Conservation (phyloP, 1,284 basidiomycete species). For the Marasmius tenuissimus region DNA sequence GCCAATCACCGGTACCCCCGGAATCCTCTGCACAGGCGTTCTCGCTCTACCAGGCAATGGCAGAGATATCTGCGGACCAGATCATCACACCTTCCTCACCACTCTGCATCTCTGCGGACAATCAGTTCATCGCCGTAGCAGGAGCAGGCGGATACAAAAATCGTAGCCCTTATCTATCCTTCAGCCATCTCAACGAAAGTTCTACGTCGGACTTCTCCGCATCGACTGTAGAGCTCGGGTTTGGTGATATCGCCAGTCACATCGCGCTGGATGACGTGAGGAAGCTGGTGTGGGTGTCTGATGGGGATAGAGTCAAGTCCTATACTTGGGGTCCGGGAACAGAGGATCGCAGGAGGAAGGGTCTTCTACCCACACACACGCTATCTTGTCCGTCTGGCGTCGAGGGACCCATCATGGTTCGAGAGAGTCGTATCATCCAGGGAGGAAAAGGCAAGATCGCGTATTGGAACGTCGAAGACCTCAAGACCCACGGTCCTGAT, state of each 20-base stretch:
- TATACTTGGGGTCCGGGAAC: neutral
- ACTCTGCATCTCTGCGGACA: neutral
- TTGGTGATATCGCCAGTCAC: conserved; percentile 18
- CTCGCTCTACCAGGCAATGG: neutral
- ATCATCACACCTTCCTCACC: neutral
- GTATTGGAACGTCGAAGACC: conserved; percentile 2
- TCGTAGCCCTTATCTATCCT: conserved; percentile 29
- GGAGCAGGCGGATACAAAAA: conserved; percentile 36
- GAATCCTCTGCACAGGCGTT: neutral
- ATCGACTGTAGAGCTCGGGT: neutral
- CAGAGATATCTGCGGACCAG: neutral
- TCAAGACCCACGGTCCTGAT: neutral
- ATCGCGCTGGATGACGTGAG: conserved; percentile 20
- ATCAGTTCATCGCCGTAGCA: conserved; percentile 20
- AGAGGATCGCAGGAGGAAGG: neutral
- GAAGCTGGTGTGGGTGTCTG: conserved; percentile 24
- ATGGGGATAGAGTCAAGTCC: conserved; percentile 25
- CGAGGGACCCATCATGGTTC: neutral
- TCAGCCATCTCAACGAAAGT: conserved; percentile 26
- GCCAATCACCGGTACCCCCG: too few species aligned
- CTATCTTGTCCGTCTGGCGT: neutral
- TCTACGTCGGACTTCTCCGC: conserved; percentile 10
- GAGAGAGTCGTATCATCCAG: neutral
- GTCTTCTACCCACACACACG: neutral
- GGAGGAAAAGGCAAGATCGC: neutral